Percentiles rank a stretch among this genome's conserved stretches.
Evolutionary conservation across 352 stramenopile genomes (phyloP).

Genomic region (Phytopythium aichiense): DNA sequence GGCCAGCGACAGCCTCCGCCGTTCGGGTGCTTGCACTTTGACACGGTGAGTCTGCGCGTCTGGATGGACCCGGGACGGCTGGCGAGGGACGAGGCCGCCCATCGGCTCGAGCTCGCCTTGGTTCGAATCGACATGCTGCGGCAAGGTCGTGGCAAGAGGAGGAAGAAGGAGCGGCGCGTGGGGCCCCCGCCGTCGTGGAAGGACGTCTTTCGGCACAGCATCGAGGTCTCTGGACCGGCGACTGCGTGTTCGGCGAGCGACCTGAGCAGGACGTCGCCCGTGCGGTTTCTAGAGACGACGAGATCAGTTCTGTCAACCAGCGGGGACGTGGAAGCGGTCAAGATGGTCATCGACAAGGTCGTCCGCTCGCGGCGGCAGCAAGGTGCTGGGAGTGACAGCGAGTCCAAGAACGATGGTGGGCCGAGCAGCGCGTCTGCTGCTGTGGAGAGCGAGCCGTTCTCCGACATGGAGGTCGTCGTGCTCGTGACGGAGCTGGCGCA

Average conservation of each 20-base stretch:
- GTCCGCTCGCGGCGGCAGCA: neutral
- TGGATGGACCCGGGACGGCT: constrained; percentile 28
- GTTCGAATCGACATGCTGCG: neutral
- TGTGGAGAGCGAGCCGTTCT: constrained; percentile 2
- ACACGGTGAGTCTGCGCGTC: constrained; percentile 25
- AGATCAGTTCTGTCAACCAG: constrained; percentile 10
- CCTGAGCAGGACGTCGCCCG: constrained; percentile 6
- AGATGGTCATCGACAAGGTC: constrained; percentile 14
- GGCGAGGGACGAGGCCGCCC: neutral
- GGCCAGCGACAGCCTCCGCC: constrained; percentile 12
- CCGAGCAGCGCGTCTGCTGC: neutral
- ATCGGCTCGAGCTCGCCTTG: constrained; percentile 8
- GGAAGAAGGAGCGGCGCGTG: neutral
- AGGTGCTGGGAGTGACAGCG: neutral
- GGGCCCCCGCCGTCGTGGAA: constrained; percentile 6
- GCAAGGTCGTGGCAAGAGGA: neutral
- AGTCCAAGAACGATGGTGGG: constrained; percentile 3
- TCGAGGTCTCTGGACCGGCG: neutral
- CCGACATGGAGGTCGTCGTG: constrained; percentile 13
- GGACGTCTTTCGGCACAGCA: constrained; percentile 20
- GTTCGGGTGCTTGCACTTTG: constrained; percentile 25
- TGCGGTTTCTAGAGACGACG: constrained; percentile 8
- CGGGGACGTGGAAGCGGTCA: constrained; percentile 18
- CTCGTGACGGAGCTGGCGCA: constrained; percentile 20
- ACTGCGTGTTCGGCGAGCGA: neutral